A percentile compares a stretch with the other conserved stretches of the same genome.
Conservation (phyloP, 108 stramenopile species). For the Pseudonitzschia pungens region DNA sequence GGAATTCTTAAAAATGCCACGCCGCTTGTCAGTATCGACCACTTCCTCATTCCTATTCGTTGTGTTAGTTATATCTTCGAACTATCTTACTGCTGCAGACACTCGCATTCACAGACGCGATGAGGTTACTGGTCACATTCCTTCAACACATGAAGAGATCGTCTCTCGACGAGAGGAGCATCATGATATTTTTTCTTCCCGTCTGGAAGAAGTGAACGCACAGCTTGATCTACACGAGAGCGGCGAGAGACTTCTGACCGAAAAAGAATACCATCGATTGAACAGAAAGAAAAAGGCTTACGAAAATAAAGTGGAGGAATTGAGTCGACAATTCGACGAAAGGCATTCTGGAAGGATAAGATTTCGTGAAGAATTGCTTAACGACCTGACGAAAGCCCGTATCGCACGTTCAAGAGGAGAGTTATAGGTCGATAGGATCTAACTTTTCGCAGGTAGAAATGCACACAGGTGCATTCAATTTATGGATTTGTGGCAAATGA, state of each 20-base stretch:
- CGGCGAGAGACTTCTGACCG: conserved; percentile 18
- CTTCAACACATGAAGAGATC: conserved; percentile 34
- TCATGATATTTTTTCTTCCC: conserved; percentile 14
- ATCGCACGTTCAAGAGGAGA: not conserved
- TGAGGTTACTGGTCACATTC: conserved; percentile 37
- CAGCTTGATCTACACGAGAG: conserved; percentile 22
- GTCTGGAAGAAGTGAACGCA: conserved; percentile 8
- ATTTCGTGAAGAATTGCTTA: conserved; percentile 26
- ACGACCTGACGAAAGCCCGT: conserved; percentile 29
- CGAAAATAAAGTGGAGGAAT: conserved; percentile 34
- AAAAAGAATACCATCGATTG: conserved; percentile 12
- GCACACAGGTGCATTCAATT: not conserved
- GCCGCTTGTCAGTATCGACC: not conserved
- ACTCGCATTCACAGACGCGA: conserved; percentile 19
- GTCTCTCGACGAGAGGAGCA: conserved; percentile 22
- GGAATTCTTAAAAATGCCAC: not conserved
- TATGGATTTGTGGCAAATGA: too few relatives aligned
- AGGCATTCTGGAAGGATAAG: conserved; percentile 25
- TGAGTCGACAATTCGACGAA: conserved; percentile 26
- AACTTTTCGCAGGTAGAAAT: not conserved
- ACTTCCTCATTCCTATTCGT: not conserved
- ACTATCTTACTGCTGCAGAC: conserved; percentile 9
- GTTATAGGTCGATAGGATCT: not conserved
- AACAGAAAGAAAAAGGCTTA: conserved; percentile 34
- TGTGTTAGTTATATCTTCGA: not conserved